Conservation (phyloP, 495 filamentous ascomycete species). For the Tuber calosporum region DNA sequence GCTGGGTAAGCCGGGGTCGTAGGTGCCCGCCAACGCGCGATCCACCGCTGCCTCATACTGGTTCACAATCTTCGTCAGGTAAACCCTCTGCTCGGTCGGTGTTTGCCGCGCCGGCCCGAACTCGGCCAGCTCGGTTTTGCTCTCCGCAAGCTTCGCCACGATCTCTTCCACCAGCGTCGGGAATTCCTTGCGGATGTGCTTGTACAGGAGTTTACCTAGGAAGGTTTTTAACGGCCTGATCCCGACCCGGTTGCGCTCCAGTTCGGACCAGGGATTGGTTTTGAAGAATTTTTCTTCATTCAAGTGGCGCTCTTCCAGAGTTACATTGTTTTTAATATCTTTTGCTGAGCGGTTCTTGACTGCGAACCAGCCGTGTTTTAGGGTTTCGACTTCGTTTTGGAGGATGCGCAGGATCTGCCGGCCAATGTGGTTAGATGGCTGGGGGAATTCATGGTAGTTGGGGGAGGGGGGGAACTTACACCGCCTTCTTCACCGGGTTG, state of each 20-base stretch:
- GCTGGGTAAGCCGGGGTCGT: constrained; percentile 15
- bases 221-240: constrained; percentile 33
- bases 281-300: constrained; percentile 47
- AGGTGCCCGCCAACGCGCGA: constrained; percentile 39
- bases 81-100: constrained; percentile 42
- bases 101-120: constrained; percentile 42
- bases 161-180: constrained; percentile 42
- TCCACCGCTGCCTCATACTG: constrained; percentile 40
- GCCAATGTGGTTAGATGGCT: not conserved
- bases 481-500: constrained; percentile 44
- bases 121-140: constrained; percentile 32
- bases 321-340: constrained; percentile 43
- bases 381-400: constrained; percentile 41
- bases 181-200: constrained; percentile 42
- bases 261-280: constrained; percentile 42
- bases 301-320: constrained; percentile 39
- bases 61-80: constrained; percentile 41
- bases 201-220: constrained; percentile 31
- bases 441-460: not conserved
- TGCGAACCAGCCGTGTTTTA: constrained; percentile 51
- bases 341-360: constrained; percentile 49
- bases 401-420: constrained; percentile 38
- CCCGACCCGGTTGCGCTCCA: constrained; percentile 40
- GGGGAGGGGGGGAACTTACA: constrained; percentile 16
- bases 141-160: constrained; percentile 18